Evolutionary conservation across 371 early-diverging fungal genomes (phyloP).

Genomic region (Mortierella sp.): DNA sequence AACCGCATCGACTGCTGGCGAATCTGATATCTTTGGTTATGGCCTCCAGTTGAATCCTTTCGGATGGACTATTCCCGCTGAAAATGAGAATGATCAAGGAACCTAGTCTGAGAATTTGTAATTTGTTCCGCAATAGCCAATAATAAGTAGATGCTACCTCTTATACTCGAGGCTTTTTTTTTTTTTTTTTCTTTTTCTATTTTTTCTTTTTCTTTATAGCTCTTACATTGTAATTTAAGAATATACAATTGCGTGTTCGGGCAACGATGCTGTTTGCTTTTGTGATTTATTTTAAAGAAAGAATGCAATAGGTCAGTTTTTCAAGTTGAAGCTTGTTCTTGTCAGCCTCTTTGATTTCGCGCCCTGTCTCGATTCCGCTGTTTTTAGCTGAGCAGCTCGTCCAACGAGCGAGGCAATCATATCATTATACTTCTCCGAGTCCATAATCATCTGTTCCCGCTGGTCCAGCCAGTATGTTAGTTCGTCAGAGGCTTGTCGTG

Average conservation of each 20-base stretch:
- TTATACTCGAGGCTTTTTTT: neutral
- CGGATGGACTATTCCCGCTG: conserved; percentile 36
- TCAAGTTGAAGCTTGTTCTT: conserved; percentile 43
- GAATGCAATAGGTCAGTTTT: conserved; percentile 11
- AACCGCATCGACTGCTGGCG: neutral
- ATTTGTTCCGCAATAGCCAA: conserved; percentile 1
- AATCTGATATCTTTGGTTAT: conserved; percentile 47
- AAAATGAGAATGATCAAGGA: conserved; percentile 1
- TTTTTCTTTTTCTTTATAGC: conserved; percentile 15
- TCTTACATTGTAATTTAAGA: neutral
- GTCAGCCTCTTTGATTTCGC: conserved; percentile 47
- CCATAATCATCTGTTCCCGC: conserved; percentile 87
- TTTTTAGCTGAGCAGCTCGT: conserved; percentile 70
- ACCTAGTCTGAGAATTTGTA: neutral
- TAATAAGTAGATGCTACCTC: neutral
- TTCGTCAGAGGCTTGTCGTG: conserved; percentile 72
- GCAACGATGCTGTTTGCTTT: conserved; percentile 1
- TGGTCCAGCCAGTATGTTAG: conserved; percentile 82
- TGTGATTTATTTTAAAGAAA: conserved; percentile 10
- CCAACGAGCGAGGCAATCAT: conserved; percentile 86
- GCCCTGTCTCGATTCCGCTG: conserved; percentile 44
- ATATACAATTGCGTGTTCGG: neutral
- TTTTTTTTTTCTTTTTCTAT: conserved; percentile 15
- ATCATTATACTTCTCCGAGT: conserved; percentile 89
- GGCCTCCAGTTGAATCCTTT: conserved; percentile 49